phyloP scores from a whole-genome alignment of 805 yeast genomes.

The Sugiyamaella qingdaonensis region DNA sequence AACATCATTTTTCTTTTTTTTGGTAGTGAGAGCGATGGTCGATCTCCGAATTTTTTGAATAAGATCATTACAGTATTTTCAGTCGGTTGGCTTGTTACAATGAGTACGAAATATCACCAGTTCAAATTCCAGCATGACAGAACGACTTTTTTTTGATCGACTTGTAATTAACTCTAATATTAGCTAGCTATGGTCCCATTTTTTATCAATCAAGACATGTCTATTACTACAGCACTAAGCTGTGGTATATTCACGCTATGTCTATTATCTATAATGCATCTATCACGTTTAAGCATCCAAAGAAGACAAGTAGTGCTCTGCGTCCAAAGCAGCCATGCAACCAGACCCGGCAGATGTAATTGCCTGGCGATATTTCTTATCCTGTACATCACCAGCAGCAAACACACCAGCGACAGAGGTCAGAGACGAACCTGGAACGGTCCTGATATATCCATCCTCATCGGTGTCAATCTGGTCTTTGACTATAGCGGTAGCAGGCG shows the following conservation, averaged over 20 bases:
- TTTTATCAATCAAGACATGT: too few species aligned
- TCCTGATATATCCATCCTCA: slow-evolving; percentile 81
- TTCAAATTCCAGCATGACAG: too few species aligned
- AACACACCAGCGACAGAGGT: slow-evolving; percentile 89
- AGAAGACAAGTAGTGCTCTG: slow-evolving; percentile 69
- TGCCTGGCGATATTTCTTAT: slow-evolving; percentile 95
- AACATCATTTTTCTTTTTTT: too few species aligned
- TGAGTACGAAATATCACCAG: too few species aligned
- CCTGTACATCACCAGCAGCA: slow-evolving; percentile 99
- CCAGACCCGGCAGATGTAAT: slow-evolving; percentile 99
- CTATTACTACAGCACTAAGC: too few species aligned
- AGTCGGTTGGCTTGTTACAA: too few species aligned
- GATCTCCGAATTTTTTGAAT: too few species aligned
- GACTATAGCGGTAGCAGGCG: slow-evolving; percentile 87
- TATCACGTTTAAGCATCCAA: not conserved
- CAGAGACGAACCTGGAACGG: slow-evolving; percentile 82
- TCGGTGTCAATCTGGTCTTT: slow-evolving; percentile 76
- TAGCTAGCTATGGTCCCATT: too few species aligned
- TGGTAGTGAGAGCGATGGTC: too few species aligned
- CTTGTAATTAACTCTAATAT: too few species aligned
- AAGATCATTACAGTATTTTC: too few species aligned
- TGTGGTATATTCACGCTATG: not conserved
- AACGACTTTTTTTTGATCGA: not conserved
- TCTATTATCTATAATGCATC: not conserved
- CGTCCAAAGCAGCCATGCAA: slow-evolving; percentile 98